Conservation (phyloP, 768 basidiomycete genomes). For the Podaxis rugospora region DNA sequence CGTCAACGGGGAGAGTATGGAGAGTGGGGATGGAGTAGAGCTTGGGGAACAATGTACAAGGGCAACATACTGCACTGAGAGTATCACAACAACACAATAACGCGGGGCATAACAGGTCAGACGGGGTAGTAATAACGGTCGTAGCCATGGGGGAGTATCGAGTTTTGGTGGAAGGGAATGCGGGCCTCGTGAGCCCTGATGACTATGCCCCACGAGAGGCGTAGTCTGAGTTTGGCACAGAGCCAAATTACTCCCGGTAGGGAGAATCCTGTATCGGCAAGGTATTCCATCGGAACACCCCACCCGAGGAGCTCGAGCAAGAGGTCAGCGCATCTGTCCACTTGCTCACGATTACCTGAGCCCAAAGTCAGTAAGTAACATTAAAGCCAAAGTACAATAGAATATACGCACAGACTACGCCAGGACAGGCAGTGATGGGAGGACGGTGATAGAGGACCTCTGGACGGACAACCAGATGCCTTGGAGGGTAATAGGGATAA, state of each 20-base stretch:
- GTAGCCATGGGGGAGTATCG: background rate
- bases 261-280: constrained; percentile 41
- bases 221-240: background rate
- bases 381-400: background rate
- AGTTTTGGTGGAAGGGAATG: background rate
- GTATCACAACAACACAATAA: background rate
- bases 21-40: background rate
- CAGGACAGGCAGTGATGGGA: background rate
- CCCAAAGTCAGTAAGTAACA: background rate
- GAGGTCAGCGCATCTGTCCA: constrained; percentile 18
- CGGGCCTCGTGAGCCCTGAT: background rate
- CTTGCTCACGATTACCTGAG: background rate
- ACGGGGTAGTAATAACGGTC: background rate
- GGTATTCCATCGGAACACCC: constrained; percentile 47
- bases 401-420: background rate
- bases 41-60: background rate
- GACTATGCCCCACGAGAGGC: constrained; percentile 1
- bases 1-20: background rate
- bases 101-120: background rate
- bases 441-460: background rate
- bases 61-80: background rate
- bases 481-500: background rate
- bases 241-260: constrained; percentile 7
- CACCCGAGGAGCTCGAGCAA: constrained; percentile 55
- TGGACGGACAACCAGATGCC: background rate